phyloP scores from a whole-genome alignment of 768 basidiomycete species.

The Lactarius indigo region DNA sequence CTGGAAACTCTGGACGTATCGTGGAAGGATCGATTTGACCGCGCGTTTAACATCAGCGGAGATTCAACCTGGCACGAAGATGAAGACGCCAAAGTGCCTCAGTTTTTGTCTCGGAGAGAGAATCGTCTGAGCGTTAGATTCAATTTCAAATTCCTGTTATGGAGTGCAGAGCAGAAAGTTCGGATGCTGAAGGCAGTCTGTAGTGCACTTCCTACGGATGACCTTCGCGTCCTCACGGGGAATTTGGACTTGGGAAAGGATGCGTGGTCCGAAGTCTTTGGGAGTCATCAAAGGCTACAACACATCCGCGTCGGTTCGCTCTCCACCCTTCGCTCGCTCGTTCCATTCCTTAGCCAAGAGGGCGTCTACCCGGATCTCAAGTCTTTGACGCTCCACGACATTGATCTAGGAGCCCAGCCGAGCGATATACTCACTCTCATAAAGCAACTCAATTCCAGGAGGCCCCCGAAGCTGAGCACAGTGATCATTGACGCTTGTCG shows the following conservation, averaged over 20 bases:
- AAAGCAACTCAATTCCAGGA: neutral
- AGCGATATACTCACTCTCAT: neutral
- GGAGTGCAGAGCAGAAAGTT: slow-evolving; percentile 21
- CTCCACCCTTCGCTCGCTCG: slow-evolving; percentile 5
- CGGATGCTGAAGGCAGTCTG: slow-evolving; percentile 17
- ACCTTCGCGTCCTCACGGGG: slow-evolving; percentile 8
- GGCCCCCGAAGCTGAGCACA: slow-evolving; percentile 9
- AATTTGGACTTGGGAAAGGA: slow-evolving; percentile 11
- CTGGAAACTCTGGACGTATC: slow-evolving; percentile 18
- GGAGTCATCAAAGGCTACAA: slow-evolving; percentile 1
- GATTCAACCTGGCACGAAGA: slow-evolving; percentile 13
- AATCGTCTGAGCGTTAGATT: slow-evolving; percentile 5
- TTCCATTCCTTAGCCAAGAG: slow-evolving; percentile 5
- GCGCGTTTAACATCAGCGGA: slow-evolving; percentile 8
- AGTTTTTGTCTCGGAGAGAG: neutral
- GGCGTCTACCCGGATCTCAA: slow-evolving; percentile 13
- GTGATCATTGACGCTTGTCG: slow-evolving; percentile 15
- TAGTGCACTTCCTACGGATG: slow-evolving; percentile 10
- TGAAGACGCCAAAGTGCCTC: neutral
- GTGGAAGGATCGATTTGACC: slow-evolving; percentile 14
- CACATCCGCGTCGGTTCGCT: slow-evolving; percentile 16
- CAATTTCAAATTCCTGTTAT: slow-evolving; percentile 13
- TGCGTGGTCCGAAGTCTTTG: slow-evolving; percentile 17
- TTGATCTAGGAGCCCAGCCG: neutral
- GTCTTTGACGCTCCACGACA: slow-evolving; percentile 10